Evolutionary conservation across 257 asterid species (phyloP).

Genomic region (Sherardia arvensis): DNA sequence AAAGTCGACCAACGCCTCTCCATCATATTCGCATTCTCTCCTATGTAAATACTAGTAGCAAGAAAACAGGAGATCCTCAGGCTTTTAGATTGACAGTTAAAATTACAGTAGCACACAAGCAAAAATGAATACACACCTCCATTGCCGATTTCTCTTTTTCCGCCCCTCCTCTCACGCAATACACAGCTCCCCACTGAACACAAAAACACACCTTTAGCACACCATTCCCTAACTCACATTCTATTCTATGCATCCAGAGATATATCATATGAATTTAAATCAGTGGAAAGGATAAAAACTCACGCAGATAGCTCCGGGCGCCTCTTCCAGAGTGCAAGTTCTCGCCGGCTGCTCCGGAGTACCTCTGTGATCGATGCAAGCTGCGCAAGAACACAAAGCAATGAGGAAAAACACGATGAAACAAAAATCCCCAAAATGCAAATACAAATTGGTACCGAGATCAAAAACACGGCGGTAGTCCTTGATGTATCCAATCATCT

Average conservation of each 20-base stretch:
- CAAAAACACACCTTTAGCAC: neutral
- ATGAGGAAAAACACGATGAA: no score
- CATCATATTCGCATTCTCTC: conserved; percentile 91
- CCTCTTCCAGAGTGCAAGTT: conserved; percentile 88
- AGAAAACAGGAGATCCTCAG: neutral
- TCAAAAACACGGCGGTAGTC: conserved; percentile 80
- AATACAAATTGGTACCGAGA: conserved; percentile 44
- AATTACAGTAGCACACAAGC: neutral
- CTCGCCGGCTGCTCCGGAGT: conserved; percentile 96
- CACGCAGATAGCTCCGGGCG: conserved; percentile 63
- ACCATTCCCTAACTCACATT: neutral
- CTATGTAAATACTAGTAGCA: conserved; percentile 76
- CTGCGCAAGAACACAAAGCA: conserved; percentile 23
- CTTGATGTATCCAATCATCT: conserved; percentile 71
- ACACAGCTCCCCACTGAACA: conserved; percentile 92
- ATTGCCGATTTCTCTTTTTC: conserved; percentile 74
- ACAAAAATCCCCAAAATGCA: neutral
- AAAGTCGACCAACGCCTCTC: conserved; percentile 59
- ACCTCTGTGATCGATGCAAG: conserved; percentile 95
- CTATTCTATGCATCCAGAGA: neutral
- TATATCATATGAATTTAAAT: neutral
- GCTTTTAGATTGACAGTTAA: neutral
- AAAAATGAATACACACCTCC: conserved; percentile 36
- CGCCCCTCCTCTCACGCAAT: conserved; percentile 71
- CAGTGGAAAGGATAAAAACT: conserved; percentile 15